Conservation (phyloP, 108 stramenopile species). For the Stephanodiscus minutulus region DNA sequence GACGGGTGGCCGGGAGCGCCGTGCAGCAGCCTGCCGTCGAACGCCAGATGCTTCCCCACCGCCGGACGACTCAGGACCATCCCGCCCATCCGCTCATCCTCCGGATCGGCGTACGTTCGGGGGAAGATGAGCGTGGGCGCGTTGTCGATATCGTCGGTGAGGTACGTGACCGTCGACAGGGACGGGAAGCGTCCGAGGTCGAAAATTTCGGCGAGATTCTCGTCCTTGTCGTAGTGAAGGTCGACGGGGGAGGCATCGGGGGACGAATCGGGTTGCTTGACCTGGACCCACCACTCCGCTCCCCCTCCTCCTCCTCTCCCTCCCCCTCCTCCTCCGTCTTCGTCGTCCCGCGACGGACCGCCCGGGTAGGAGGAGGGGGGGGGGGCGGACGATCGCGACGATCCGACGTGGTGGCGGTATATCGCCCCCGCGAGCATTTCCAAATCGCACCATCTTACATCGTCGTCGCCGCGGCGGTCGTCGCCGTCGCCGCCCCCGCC, state of each 20-base stretch:
- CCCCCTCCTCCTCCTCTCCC: conserved; percentile 24
- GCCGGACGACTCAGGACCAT: conserved; percentile 73
- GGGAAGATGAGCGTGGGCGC: conserved; percentile 75
- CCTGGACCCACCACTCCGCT: conserved; percentile 90
- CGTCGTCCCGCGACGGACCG: neutral
- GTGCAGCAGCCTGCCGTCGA: conserved; percentile 89
- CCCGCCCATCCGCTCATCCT: conserved; percentile 54
- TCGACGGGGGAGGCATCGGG: conserved; percentile 69
- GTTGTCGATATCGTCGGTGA: conserved; percentile 49
- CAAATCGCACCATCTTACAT: conserved; percentile 46
- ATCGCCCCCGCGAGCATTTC: conserved; percentile 67
- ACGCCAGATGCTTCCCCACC: conserved; percentile 82
- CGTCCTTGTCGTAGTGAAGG: conserved; percentile 93
- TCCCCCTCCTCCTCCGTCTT: neutral
- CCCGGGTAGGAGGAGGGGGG: too few relatives aligned
- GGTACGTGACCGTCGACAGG: conserved; percentile 86
- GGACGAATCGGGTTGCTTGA: conserved; percentile 48
- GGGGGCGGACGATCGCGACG: conserved; percentile 25
- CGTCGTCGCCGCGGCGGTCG: neutral
- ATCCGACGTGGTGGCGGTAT: conserved; percentile 55
- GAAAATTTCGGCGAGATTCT: conserved; percentile 80
- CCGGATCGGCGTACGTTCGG: conserved; percentile 67
- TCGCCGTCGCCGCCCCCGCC: neutral
- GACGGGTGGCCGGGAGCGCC: conserved; percentile 75
- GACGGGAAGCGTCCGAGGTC: conserved; percentile 81